A percentile compares a stretch with the other conserved stretches of the same genome.
phyloP scores from a whole-genome alignment of 306 rosid genomes.

The Prunus armeniaca region DNA sequence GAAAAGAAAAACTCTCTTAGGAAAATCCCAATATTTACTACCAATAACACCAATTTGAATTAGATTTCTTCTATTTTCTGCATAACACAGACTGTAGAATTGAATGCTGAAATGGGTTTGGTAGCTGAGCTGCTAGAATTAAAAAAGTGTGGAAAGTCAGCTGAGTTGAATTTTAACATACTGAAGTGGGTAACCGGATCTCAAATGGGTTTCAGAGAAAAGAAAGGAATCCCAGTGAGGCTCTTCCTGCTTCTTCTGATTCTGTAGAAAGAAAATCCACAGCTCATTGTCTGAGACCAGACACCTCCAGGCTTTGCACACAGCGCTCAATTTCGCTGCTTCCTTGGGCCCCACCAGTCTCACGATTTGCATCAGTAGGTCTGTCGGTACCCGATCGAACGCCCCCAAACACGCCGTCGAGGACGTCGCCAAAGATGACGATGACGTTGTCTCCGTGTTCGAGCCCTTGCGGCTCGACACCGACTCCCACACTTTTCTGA shows the following conservation, averaged over 20 bases:
- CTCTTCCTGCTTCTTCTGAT: conserved; percentile 24
- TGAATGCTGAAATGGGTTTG: background rate
- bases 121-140: background rate
- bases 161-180: conserved; percentile 25
- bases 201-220: conserved; percentile 59
- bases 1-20: background rate
- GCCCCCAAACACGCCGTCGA: conserved; percentile 27
- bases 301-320: conserved; percentile 47
- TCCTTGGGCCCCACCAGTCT: conserved; percentile 65
- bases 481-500: conserved; percentile 61
- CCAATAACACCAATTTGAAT: background rate
- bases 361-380: conserved; percentile 55
- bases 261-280: conserved; percentile 64
- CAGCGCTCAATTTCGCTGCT: conserved; percentile 40
- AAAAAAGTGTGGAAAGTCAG: background rate
- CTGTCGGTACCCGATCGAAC: conserved; percentile 60
- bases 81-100: background rate
- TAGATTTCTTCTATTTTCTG: background rate
- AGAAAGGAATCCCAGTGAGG: conserved; percentile 47
- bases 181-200: conserved; percentile 57
- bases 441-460: conserved; percentile 1
- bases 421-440: background rate
- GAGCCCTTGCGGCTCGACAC: conserved; percentile 29
- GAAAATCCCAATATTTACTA: background rate
- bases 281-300: conserved; percentile 45